These are phyloP conservation scores for Suhomyces guaymorum DNA, from an alignment of 1,139 yeast species.

Conservation along the genomic window DNA sequence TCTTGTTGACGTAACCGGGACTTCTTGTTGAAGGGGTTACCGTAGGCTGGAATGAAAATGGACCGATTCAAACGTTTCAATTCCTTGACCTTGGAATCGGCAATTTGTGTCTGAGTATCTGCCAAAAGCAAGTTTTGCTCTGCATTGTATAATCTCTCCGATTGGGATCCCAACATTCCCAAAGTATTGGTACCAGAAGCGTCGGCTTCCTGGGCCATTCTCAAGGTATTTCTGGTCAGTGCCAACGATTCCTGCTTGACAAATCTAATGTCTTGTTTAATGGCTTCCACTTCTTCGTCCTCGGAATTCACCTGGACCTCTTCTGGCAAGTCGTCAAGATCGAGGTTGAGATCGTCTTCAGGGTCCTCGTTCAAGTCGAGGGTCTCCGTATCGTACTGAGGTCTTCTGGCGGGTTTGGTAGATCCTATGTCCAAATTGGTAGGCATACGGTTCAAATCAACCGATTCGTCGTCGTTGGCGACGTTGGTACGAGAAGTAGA, in stretches of 20 bases:
- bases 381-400: conserved; percentile 24
- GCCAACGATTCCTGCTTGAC: conserved; percentile 87
- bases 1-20: conserved; percentile 76
- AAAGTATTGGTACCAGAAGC: conserved; percentile 85
- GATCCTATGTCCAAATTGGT: conserved; percentile 33
- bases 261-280: conserved; percentile 81
- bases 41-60: conserved; percentile 77
- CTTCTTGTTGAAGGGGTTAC: conserved; percentile 86
- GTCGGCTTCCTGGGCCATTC: conserved; percentile 91
- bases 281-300: conserved; percentile 87
- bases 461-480: conserved; percentile 34
- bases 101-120: conserved; percentile 78
- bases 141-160: conserved; percentile 77
- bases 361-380: conserved; percentile 41
- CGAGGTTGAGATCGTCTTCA: conserved; percentile 47
- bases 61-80: conserved; percentile 79
- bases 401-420: conserved; percentile 29
- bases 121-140: conserved; percentile 78
- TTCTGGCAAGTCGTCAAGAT: conserved; percentile 36
- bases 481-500: conserved; percentile 7
- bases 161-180: conserved; percentile 91
- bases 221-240: conserved; percentile 80
- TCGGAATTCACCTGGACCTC: conserved; percentile 55
- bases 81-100: conserved; percentile 81
- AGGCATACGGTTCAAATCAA: conserved; percentile 46